Evolutionary conservation across 1,284 basidiomycete genomes (phyloP).

Genomic region (Leccinum griseonigrum): DNA sequence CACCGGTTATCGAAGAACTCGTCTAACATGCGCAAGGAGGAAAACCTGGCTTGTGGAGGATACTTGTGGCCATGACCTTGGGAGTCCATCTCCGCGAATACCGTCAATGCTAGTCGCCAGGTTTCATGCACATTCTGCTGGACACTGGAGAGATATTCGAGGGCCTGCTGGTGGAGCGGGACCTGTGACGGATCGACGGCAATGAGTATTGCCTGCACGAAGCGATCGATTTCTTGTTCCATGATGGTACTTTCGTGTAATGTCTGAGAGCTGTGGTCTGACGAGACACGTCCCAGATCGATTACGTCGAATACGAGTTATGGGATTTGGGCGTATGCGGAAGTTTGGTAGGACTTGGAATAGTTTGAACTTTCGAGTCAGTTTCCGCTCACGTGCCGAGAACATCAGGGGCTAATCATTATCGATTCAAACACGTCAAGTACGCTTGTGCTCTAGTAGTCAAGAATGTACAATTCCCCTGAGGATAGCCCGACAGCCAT

Average conservation of each 20-base stretch:
- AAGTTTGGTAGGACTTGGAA: background rate
- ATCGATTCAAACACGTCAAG: background rate
- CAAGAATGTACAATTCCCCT: constrained; percentile 25
- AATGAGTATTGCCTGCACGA: constrained; percentile 81
- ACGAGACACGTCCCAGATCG: constrained; percentile 17
- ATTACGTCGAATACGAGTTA: constrained; percentile 8
- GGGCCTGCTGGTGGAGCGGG: constrained; percentile 72
- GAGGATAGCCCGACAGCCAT: constrained; percentile 19
- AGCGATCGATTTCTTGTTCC: constrained; percentile 72
- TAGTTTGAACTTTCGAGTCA: constrained; percentile 13
- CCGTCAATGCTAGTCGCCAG: constrained; percentile 74
- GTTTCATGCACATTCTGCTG: constrained; percentile 74
- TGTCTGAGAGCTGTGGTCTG: constrained; percentile 7
- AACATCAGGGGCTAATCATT: constrained; percentile 21
- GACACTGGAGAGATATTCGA: constrained; percentile 75
- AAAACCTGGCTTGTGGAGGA: constrained; percentile 77
- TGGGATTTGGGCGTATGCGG: background rate
- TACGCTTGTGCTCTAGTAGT: constrained; percentile 7
- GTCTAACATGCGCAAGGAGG: constrained; percentile 81
- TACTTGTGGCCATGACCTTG: constrained; percentile 60
- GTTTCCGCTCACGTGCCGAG: constrained; percentile 27
- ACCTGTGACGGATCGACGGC: constrained; percentile 76
- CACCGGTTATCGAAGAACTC: constrained; percentile 85
- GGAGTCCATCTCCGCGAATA: constrained; percentile 65
- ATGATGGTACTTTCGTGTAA: constrained; percentile 35